Base-by-base conservation (phyloP, 768 basidiomycete genomes). In the Hygrophoropsis aurantiaca region DNA sequence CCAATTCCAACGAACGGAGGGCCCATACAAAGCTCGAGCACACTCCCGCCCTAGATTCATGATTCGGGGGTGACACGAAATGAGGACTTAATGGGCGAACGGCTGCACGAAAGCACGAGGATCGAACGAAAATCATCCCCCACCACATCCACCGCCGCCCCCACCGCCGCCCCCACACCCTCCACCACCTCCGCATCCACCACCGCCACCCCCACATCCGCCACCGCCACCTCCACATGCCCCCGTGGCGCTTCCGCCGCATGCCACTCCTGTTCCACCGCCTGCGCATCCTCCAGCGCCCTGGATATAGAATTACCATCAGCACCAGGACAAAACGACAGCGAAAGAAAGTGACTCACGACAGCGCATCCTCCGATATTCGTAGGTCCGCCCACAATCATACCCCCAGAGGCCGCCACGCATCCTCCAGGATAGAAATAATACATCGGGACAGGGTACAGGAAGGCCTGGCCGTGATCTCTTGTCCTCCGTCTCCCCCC, bases 381-480 rank as follows among this genome's bases (percentile, higher is more conserved):
- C 11, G 15, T 32, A 11, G 11, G 19, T 9, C 44, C 27, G 5
- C 3, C 41, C 47, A n/a, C 19, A 24, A 40, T 16, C 20, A 11
- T 16, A 10, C 38, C 15, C 11, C 50, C 15, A 3, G 19, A 30
- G 7, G 27, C 59, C 11, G 16, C 48, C 19, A 46, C 52, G 16
- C 47, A 55, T 3, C 64, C 62, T 44, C 53, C 58, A 33, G 57
- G 42, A 8, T 40, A 23, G 21, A 43, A 42, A 51, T 52, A 67
- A 40, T 59, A 68, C 19, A 74, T 34, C 44, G 75, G 74, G 32
- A 77, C 64, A 25, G 66, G 61, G 34, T 57, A 52, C 40, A 78
- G 59, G 53, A 77, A 78, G 27, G 74, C 67, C 20, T 52, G 48
- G 27, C 53, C 49, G 41, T 70, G 68, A 11, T 34, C 56, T 20